Percentiles rank a stretch among this genome's conserved stretches.
Evolutionary conservation across 441 rosid genomes (phyloP).

Genomic region (Heliophila coronopifolia): DNA sequence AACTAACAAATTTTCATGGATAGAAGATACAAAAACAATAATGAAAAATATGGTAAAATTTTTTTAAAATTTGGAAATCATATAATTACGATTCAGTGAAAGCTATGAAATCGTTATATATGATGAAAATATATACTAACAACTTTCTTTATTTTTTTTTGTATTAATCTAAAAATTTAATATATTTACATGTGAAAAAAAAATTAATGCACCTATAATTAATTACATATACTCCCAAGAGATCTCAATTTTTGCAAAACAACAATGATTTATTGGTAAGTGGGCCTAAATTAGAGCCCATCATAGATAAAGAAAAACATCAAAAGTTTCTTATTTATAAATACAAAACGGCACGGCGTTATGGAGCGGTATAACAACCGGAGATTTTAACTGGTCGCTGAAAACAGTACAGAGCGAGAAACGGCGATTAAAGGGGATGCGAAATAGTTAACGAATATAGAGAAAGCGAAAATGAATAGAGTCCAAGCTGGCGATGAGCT

Average conservation of each 20-base stretch:
- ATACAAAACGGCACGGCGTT: conserved; percentile 13
- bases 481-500: conserved; percentile 63
- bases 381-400: conserved; percentile 10
- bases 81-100: too few species aligned
- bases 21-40: too few species aligned
- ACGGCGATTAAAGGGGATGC: conserved; percentile 14
- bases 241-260: background rate
- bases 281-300: background rate
- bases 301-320: background rate
- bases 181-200: too few species aligned
- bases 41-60: too few species aligned
- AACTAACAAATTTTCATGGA: too few species aligned
- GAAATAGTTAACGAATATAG: background rate
- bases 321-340: background rate
- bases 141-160: too few species aligned
- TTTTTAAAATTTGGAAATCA: too few species aligned
- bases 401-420: background rate
- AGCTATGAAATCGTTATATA: too few species aligned
- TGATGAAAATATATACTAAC: too few species aligned
- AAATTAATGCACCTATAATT: too few species aligned
- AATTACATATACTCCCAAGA: too few species aligned
- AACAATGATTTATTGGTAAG: background rate
- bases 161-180: too few species aligned
- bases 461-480: conserved; percentile 41
- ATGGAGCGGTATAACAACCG: background rate